phyloP scores from a whole-genome alignment of 805 yeast species.

The Candida koratica region DNA sequence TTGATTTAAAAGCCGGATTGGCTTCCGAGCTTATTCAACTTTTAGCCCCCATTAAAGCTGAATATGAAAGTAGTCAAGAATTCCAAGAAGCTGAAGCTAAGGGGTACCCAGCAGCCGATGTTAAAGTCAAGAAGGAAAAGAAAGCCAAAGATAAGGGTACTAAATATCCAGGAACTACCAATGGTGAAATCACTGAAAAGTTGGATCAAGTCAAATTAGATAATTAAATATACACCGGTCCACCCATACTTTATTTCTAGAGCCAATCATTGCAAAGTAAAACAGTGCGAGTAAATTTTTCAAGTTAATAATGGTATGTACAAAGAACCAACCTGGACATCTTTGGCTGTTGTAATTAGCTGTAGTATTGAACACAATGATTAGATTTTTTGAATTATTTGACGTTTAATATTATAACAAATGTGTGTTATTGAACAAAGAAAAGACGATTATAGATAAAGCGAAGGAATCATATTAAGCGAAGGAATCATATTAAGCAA shows the following conservation, averaged over 20 bases:
- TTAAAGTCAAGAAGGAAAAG: slow-evolving; percentile 62
- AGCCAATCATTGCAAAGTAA: slow-evolving; percentile 6
- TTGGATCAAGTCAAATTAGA: slow-evolving; percentile 6
- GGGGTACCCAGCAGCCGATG: slow-evolving; percentile 80
- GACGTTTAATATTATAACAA: too few relatives aligned
- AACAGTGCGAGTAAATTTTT: slow-evolving; percentile 6
- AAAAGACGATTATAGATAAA: too few relatives aligned
- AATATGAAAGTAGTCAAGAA: slow-evolving; percentile 56
- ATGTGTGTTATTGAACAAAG: too few relatives aligned
- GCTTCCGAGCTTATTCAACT: slow-evolving; percentile 77
- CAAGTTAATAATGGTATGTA: slow-evolving; percentile 7
- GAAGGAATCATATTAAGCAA: too few relatives aligned
- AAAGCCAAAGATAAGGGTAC: slow-evolving; percentile 85
- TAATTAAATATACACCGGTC: not conserved
- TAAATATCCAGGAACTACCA: slow-evolving; percentile 68
- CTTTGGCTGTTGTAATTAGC: too few relatives aligned
- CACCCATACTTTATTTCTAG: not conserved
- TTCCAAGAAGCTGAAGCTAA: slow-evolving; percentile 68
- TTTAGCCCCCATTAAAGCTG: slow-evolving; percentile 80
- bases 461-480: too few relatives aligned
- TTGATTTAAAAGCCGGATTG: slow-evolving; percentile 90
- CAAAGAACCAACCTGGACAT: too few relatives aligned
- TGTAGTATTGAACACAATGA: too few relatives aligned
- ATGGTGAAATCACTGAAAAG: slow-evolving; percentile 23
- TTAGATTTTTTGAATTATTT: too few relatives aligned